These are phyloP conservation scores for Oenanthe sinensis DNA, from an alignment of 129 eudicot species.

Conservation along the genomic window DNA sequence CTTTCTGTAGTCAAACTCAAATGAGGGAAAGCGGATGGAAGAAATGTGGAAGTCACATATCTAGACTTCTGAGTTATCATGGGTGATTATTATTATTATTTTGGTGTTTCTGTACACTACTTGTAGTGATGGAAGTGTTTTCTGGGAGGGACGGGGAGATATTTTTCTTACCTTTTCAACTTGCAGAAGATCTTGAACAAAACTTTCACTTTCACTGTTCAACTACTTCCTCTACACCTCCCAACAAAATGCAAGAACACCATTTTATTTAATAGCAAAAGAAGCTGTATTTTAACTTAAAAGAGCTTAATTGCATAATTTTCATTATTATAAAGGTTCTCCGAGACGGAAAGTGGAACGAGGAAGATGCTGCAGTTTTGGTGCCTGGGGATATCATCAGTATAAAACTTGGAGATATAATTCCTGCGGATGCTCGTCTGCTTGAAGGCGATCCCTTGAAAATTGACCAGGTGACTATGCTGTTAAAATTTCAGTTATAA, in stretches of 20 bases:
- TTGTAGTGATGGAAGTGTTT: background rate
- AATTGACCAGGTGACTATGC: constrained; percentile 68
- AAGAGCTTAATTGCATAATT: background rate
- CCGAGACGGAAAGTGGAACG: constrained; percentile 90
- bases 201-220: background rate
- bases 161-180: background rate
- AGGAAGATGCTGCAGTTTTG: constrained; percentile 79
- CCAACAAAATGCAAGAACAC: background rate
- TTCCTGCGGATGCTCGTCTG: constrained; percentile 97
- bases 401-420: constrained; percentile 84
- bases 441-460: constrained; percentile 96
- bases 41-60: background rate
- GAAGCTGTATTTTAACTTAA: too few species aligned
- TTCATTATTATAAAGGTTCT: constrained; percentile 43
- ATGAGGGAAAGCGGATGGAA: background rate
- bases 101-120: background rate
- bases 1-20: background rate
- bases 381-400: constrained; percentile 97
- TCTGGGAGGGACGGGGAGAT: background rate
- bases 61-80: background rate
- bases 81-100: background rate
- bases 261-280: background rate
- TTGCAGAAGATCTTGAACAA: background rate
- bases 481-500: too few species aligned
- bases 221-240: background rate